Evolutionary conservation across 1,284 basidiomycete species (phyloP), one percentile per base, ranked within the genome.

Genomic region (Austropuccinia psidii): DNA sequence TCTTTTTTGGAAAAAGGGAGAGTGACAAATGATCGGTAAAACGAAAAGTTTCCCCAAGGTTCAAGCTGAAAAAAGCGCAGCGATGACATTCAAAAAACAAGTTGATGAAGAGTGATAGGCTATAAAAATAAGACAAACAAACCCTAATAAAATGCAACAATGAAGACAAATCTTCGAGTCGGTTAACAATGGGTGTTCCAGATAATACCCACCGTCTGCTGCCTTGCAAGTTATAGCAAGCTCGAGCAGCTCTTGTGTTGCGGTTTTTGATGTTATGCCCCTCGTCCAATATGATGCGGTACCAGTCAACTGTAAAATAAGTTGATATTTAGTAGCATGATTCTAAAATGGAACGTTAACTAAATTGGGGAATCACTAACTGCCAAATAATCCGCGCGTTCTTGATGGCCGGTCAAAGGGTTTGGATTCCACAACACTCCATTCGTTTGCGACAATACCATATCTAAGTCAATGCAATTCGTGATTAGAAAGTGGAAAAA

Each of bases 241-340:
- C 93, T 77, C 90, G 91, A 0, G 95, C 91, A 11, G 90, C 90
- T 79, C 91, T 89, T 75, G 93, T 96, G 1, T 86, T 86, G 15
- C 93, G 86, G 43, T 91, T 93, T 81, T 97, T 97, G 83, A 94
- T 96, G 76, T 91, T 88, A 81, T 98, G 95, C 1, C 95, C 95
- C 81, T 97, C 93, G 78, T 96, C 93, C 4, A 81, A 76, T 39
- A 81, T 79, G 19, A 81, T 75, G 0, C 79, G 77, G 33, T 77
- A 75, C 80, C 79, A 81, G 52, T 73, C 60, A n/a, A 64, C 70
- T 73, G 11, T 33, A 52, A 21, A 52, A 39, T 8, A 4, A 43
- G 21, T 45, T 17, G 43, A 47, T 50, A 0, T 41, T 6, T 21
- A 39, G 57, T 19, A 41, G 21, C 49, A n/a, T 11, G 41, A 11